Base-by-base conservation (phyloP, 148 eudicot genomes). In the Vaccinium darrowii region DNA sequence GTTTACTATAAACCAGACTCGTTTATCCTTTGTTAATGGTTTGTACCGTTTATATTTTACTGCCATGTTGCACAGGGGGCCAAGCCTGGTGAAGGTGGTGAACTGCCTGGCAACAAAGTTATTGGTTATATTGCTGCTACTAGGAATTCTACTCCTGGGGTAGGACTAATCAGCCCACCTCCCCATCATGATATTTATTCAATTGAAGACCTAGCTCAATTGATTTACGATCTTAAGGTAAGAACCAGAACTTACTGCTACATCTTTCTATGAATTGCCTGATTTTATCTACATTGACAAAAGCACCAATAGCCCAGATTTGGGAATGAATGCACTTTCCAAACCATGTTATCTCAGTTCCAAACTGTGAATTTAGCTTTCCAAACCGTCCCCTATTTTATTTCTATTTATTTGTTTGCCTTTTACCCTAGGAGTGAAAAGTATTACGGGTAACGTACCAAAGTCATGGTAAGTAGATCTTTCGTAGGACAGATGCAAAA, bases 11-110 rank as follows among this genome's bases (percentile, higher is more conserved):
- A 84, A 84, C 58, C 72, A 50, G 18, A 83, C 63, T 62, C 11
- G 83, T 60, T 80, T 60, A 39, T 82, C 78, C 21, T 87, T 52
- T 51, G 58, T 65, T 60, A 25, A 56, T 39, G 78, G 71, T 30
- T 33, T 27, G 69, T 78, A 47, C 58, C 60, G 16, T 84, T 78
- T 57, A 84, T n/a, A 65, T 75, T 79, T 4, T 18, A 30, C 82
- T 73, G 69, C 73, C 69, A 39, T 43, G 11, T 83, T 78, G 27
- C 86, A 33, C 86, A 97, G 99, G 99, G 99, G 80, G 99, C 99
- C 60, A 97, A 97, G 92, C 99, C 99, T 14, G 99, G 99, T 73
- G 99, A 97, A 93, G 99, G 99, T 73, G 99, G 99, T 88, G 99
- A 97, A 86, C 94, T 97, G 79, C 99, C 99, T n/a, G 99, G 99